Evolutionary conservation across 2,329 filamentous ascomycete species (phyloP).

Genomic region (Seiridium cupressi): DNA sequence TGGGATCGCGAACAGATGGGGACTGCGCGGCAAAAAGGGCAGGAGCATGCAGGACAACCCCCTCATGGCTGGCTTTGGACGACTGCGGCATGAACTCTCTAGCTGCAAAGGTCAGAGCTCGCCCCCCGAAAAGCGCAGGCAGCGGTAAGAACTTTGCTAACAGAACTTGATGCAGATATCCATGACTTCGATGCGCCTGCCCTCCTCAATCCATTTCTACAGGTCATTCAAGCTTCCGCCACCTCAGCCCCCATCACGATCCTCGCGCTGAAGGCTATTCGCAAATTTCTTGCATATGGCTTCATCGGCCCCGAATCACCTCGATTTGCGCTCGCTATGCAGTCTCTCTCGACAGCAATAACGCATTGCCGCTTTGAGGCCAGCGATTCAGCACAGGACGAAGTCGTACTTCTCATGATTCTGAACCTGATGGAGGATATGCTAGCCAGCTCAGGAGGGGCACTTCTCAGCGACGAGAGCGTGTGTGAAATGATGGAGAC

Average conservation of each 20-base stretch:
- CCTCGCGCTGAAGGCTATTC: constrained; percentile 86
- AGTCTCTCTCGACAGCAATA: constrained; percentile 88
- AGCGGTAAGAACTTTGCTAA: constrained; percentile 20
- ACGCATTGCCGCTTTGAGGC: constrained; percentile 98
- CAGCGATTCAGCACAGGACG: constrained; percentile 90
- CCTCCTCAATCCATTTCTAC: constrained; percentile 88
- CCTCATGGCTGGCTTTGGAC: constrained; percentile 90
- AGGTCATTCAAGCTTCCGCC: constrained; percentile 93
- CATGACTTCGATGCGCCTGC: constrained; percentile 84
- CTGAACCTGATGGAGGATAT: constrained; percentile 98
- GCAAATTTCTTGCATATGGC: constrained; percentile 95
- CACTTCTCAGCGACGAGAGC: constrained; percentile 94
- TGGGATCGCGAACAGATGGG: constrained; percentile 81
- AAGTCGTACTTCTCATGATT: constrained; percentile 92
- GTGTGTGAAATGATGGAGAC: constrained; percentile 99
- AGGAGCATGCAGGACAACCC: constrained; percentile 98
- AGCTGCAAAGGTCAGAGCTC: constrained; percentile 67
- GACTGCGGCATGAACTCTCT: constrained; percentile 82
- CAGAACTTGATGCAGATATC: constrained; percentile 60
- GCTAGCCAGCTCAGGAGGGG: constrained; percentile 89
- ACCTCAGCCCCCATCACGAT: constrained; percentile 96
- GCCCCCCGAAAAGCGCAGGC: background rate
- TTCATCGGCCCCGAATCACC: constrained; percentile 83
- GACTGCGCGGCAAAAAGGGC: constrained; percentile 88
- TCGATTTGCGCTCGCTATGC: constrained; percentile 89